Conservation (phyloP, 371 early-diverging fungal genomes). For the Lichtheimia ramosa region DNA sequence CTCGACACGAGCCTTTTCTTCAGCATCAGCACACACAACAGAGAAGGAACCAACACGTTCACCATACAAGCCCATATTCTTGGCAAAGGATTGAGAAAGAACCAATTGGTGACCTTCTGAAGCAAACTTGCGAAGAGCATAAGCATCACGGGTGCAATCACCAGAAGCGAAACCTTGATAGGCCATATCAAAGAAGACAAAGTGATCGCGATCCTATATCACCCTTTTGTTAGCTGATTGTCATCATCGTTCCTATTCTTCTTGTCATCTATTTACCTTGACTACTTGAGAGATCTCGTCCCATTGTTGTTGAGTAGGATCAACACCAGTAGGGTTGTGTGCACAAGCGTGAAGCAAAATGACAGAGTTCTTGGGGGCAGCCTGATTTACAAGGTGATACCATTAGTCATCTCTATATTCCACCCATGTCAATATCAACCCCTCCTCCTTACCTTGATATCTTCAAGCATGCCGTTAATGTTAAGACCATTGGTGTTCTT, state of each 20-base stretch:
- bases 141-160: slow-evolving; percentile 87
- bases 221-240: neutral
- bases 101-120: slow-evolving; percentile 77
- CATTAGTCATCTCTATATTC: neutral
- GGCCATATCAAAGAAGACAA: slow-evolving; percentile 98
- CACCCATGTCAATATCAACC: no score
- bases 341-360: slow-evolving; percentile 97
- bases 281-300: slow-evolving; percentile 79
- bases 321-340: slow-evolving; percentile 99
- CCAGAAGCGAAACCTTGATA: slow-evolving; percentile 99
- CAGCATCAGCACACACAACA: slow-evolving; percentile 74
- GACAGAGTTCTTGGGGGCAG: slow-evolving; percentile 85
- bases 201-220: slow-evolving; percentile 54
- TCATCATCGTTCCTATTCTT: slow-evolving; percentile 4
- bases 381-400: slow-evolving; percentile 34
- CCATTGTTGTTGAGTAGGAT: slow-evolving; percentile 95
- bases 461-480: slow-evolving; percentile 89
- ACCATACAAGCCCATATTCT: slow-evolving; percentile 99
- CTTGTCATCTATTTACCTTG: slow-evolving; percentile 44
- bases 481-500: slow-evolving; percentile 92
- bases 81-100: slow-evolving; percentile 96
- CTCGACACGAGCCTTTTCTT: slow-evolving; percentile 85
- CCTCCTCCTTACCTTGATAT: slow-evolving; percentile 61
- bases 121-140: slow-evolving; percentile 93
- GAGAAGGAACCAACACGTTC: slow-evolving; percentile 98